Percentiles rank a stretch among this genome's conserved stretches.
Conservation (phyloP, 768 basidiomycete species). For the Zangia roseola region DNA sequence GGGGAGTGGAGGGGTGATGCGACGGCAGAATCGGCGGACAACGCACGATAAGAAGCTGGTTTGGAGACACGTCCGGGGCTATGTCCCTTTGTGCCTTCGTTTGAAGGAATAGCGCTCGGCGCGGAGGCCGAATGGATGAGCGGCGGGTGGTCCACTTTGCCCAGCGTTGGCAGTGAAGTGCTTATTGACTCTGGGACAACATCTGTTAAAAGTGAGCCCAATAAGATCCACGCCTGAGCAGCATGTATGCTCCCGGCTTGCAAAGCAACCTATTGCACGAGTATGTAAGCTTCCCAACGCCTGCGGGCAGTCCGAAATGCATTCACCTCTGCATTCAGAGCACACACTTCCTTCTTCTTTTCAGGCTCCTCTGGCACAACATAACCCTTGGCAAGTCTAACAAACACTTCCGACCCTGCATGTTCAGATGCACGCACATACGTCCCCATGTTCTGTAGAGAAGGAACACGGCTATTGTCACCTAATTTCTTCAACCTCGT, state of each 20-base stretch:
- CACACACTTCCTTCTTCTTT: constrained; percentile 46
- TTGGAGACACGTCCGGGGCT: constrained; percentile 16
- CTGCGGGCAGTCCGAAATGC: background rate
- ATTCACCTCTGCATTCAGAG: constrained; percentile 57
- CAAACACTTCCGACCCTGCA: constrained; percentile 43
- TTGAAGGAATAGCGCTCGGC: constrained; percentile 38
- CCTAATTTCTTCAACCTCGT: constrained; percentile 55
- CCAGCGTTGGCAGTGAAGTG: constrained; percentile 25
- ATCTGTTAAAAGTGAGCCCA: constrained; percentile 56
- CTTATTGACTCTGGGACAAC: constrained; percentile 39
- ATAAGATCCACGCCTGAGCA: constrained; percentile 66
- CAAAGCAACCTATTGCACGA: constrained; percentile 49
- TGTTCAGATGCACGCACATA: constrained; percentile 30
- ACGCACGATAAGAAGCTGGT: constrained; percentile 23
- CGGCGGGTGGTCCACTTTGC: constrained; percentile 19
- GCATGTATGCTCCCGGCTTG: constrained; percentile 52
- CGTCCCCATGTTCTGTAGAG: constrained; percentile 58
- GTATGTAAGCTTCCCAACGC: background rate
- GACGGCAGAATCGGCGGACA: constrained; percentile 25
- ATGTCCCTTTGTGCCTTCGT: constrained; percentile 11
- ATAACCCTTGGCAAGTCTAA: constrained; percentile 62
- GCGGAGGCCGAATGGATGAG: constrained; percentile 42
- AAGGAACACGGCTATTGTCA: constrained; percentile 50
- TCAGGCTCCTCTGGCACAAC: constrained; percentile 42
- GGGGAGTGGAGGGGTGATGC: constrained; percentile 21